phyloP scores from a whole-genome alignment of 768 basidiomycete species.

The Psilocybe tampanensis region DNA sequence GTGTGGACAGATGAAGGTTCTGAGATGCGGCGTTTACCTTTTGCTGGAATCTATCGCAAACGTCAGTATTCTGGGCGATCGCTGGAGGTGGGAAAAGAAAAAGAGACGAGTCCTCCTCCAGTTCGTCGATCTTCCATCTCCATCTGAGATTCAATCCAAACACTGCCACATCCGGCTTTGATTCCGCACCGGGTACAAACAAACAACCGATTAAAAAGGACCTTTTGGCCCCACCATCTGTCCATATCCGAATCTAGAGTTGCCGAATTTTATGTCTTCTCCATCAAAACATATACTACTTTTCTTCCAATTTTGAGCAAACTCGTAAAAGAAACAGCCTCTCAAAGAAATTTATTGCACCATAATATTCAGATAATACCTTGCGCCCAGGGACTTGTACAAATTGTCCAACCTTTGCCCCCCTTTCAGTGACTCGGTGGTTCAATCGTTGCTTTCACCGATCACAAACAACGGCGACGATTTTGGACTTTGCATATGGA shows the following conservation, averaged over 20 bases:
- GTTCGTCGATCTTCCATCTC: conserved; percentile 17
- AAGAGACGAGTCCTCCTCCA: background rate
- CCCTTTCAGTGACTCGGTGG: no score
- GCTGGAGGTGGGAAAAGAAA: conserved; percentile 7
- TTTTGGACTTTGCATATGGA: background rate
- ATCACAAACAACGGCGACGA: background rate
- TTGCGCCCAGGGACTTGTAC: no score
- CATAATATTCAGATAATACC: no score
- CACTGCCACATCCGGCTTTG: conserved; percentile 22
- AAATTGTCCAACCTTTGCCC: no score
- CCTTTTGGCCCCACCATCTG: conserved; percentile 5
- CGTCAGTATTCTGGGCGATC: conserved; percentile 20
- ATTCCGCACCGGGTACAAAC: conserved; percentile 22
- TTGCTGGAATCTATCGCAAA: conserved; percentile 27
- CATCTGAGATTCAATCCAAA: conserved; percentile 11
- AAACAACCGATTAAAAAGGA: conserved; percentile 10
- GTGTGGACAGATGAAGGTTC: conserved; percentile 9
- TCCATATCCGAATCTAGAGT: conserved; percentile 3
- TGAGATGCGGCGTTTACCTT: conserved; percentile 38
- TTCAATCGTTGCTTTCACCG: background rate
- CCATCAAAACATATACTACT: background rate
- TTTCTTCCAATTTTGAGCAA: no score
- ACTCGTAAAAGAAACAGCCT: no score
- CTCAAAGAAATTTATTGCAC: no score
- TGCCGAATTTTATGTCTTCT: background rate